Base-by-base conservation (phyloP, 371 early-diverging fungal species). In the Syncephalastrum racemosum region DNA sequence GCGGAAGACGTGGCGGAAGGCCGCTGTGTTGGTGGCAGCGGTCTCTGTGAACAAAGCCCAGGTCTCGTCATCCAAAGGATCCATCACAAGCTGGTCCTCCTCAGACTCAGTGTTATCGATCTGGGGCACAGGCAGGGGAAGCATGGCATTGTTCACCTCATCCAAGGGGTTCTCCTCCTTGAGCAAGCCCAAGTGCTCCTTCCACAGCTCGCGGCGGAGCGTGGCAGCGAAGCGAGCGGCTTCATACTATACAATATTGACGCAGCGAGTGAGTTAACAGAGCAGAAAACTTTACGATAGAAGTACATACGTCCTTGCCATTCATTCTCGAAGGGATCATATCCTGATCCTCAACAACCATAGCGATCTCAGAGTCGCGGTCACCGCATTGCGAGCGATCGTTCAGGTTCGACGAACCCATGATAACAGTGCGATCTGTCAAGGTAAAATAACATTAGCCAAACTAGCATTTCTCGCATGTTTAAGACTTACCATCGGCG, bases 331-430 rank as follows among this genome's bases (percentile, higher is more conserved):
- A 83, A n/a, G 76, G 72, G 24, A 95, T 79, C 19, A 67, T 75
- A 22, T 84, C 80, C 15, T 83, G 67, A 63, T 94, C 95, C 67
- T 91, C 91, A 20, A 94, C 79, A 19, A 93, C 54, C 53, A 91
- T 78, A 22, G 93, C 92, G 46, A 95, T 84, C 71, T 97, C 97
- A 19, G 94, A 91, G 63, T 97, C 97, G 60, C 94, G 90, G 65
- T 85, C 83, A 51, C 97, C 97, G 44, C 86, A 71, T 75, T 92
- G 89, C 4, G 93, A 93, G 10, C 97, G 90, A 70, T 93, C 94
- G 70, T 97, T 97, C 63, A 96, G 77, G 72, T 96, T 96, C 55
- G 95, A 91, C 18, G 92, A 91, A 19, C 97, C 97, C 75, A 91
- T 85, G 50, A 97, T 82, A 40, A 90, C 89, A 36, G 79, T 74